Evolutionary conservation across 768 basidiomycete genomes (phyloP).

Genomic region (Lactarius pseudohatsudake): DNA sequence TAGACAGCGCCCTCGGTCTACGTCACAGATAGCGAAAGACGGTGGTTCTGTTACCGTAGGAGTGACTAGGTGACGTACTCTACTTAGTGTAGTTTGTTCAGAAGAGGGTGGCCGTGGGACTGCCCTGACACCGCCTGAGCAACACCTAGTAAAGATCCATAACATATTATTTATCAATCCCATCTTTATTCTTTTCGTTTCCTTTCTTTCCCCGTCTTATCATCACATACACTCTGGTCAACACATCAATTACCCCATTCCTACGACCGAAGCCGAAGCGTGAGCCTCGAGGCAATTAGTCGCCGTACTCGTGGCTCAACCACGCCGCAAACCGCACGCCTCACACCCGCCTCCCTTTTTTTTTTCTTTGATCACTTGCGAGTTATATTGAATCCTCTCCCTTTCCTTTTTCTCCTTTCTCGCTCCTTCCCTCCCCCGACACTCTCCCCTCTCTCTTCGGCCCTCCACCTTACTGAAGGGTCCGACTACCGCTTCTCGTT

Average conservation of each 20-base stretch:
- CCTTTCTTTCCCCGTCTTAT: background rate
- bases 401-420: slow-evolving; percentile 30
- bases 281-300: slow-evolving; percentile 26
- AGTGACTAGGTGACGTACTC: slow-evolving; percentile 18
- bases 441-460: slow-evolving; percentile 32
- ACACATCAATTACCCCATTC: slow-evolving; percentile 15
- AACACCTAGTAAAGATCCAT: background rate
- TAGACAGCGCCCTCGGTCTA: background rate
- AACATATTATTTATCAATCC: background rate
- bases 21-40: slow-evolving; percentile 11
- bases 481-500: slow-evolving; percentile 33
- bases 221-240: background rate
- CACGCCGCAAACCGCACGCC: slow-evolving; percentile 38
- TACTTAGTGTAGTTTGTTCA: background rate
- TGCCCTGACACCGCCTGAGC: slow-evolving; percentile 7
- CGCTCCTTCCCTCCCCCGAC: slow-evolving; percentile 31
- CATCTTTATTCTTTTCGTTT: slow-evolving; percentile 3
- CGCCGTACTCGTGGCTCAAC: slow-evolving; percentile 37
- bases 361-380: slow-evolving; percentile 25
- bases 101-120: slow-evolving; percentile 6
- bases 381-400: slow-evolving; percentile 26
- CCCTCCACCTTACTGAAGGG: slow-evolving; percentile 33
- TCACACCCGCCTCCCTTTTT: slow-evolving; percentile 32
- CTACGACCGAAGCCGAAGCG: slow-evolving; percentile 30
- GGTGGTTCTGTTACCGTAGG: background rate